Evolutionary conservation across 2,329 filamentous ascomycete species (phyloP).

Genomic region (Zasmidium citrigriseum): DNA sequence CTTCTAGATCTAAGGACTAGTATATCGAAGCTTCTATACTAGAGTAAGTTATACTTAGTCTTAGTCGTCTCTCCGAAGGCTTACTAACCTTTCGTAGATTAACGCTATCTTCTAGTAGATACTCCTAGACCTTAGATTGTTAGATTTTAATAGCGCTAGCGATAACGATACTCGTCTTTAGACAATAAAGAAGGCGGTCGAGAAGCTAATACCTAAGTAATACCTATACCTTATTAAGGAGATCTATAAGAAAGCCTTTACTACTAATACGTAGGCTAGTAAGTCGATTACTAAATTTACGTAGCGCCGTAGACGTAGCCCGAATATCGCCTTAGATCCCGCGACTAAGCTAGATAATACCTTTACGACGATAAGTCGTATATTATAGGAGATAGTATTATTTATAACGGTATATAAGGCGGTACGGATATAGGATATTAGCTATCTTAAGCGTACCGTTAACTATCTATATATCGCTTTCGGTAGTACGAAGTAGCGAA

Average conservation of each 20-base stretch:
- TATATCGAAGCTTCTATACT: background rate
- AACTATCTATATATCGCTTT: background rate
- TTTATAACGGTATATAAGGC: background rate
- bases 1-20: background rate
- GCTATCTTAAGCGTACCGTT: background rate
- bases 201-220: background rate
- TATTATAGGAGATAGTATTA: background rate
- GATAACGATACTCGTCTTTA: background rate
- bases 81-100: background rate
- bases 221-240: background rate
- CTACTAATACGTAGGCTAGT: background rate
- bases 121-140: background rate
- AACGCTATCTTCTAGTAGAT: background rate
- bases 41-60: background rate
- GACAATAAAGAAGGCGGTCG: background rate
- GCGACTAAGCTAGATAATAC: background rate
- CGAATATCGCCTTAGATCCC: no score
- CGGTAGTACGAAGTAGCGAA: background rate
- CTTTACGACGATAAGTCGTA: background rate
- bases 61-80: background rate
- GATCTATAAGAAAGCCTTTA: background rate
- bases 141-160: background rate
- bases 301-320: no score
- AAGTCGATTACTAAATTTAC: no score
- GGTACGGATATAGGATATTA: background rate